phyloP scores from a whole-genome alignment of 75 land plant species.

The Pinus albicaulis region DNA sequence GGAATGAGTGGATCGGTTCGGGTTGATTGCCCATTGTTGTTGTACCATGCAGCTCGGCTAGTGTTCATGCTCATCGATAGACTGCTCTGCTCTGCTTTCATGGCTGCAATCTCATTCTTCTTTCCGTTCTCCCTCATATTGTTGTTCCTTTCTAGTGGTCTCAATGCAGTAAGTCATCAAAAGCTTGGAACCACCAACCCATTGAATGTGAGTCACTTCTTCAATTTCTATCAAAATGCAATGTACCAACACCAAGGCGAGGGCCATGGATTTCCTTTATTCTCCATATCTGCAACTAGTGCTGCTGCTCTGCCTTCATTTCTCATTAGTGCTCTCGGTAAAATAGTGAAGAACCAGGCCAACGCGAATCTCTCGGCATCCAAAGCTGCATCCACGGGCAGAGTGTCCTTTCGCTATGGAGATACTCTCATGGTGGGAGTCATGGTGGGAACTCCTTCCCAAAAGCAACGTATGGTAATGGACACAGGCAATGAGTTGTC shows the following conservation, averaged over 20 bases:
- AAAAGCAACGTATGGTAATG: conserved; percentile 58
- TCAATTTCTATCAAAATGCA: neutral
- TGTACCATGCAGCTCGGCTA: too few species aligned
- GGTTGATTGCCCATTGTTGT: too few species aligned
- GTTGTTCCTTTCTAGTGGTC: too few species aligned
- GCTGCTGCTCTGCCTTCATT: neutral
- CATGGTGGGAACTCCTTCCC: conserved; percentile 74
- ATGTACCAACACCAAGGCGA: neutral
- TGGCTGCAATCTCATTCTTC: too few species aligned
- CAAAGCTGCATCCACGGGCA: conserved; percentile 31
- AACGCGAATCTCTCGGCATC: neutral
- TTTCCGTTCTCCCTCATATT: too few species aligned
- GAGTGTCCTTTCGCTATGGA: conserved; percentile 22
- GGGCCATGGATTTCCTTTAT: neutral
- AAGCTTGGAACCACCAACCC: neutral
- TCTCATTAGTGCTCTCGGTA: neutral
- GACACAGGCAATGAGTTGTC: conserved; percentile 92
- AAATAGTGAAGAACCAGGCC: neutral
- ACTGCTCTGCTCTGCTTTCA: too few species aligned
- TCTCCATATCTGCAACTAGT: neutral
- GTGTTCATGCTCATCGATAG: too few species aligned
- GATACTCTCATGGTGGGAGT: conserved; percentile 43
- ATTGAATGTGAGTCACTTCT: neutral
- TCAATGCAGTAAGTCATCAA: too few species aligned
- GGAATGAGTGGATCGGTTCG: too few species aligned